phyloP scores from a whole-genome alignment of 768 basidiomycete species.

The Suillus clintonianus region DNA sequence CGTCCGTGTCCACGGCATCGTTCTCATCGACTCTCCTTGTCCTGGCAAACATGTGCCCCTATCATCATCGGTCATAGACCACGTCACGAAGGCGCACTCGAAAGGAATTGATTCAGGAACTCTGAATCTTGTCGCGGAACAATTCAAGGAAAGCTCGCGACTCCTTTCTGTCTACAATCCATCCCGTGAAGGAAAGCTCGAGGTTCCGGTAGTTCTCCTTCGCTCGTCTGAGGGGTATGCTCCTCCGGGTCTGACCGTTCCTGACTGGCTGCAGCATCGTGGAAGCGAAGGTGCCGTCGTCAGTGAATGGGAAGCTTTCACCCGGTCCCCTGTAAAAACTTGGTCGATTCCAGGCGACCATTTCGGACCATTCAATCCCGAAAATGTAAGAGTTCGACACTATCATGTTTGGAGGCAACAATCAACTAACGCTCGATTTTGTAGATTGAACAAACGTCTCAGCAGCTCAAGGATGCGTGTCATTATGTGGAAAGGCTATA shows the following conservation, averaged over 20 bases:
- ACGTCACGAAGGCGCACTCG: constrained; percentile 37
- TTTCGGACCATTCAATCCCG: constrained; percentile 54
- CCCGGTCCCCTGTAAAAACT: constrained; percentile 39
- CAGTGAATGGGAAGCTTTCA: constrained; percentile 50
- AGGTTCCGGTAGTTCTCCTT: constrained; percentile 48
- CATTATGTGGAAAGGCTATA: constrained; percentile 2
- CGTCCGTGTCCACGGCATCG: constrained; percentile 51
- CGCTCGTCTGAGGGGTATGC: constrained; percentile 52
- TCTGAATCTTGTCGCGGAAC: constrained; percentile 41
- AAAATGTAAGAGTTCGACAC: constrained; percentile 44
- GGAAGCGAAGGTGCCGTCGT: constrained; percentile 32
- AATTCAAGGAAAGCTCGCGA: constrained; percentile 50
- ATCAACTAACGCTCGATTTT: not conserved
- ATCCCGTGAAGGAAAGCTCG: constrained; percentile 16
- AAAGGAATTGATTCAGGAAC: constrained; percentile 32
- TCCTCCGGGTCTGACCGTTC: constrained; percentile 36
- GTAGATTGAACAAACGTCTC: constrained; percentile 24
- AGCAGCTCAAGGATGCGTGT: constrained; percentile 23
- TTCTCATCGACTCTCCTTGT: constrained; percentile 69
- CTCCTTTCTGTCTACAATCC: constrained; percentile 52
- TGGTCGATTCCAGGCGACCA: constrained; percentile 69
- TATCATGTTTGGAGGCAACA: not conserved
- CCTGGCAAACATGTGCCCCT: constrained; percentile 56
- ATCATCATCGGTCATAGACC: constrained; percentile 52
- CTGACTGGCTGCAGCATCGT: constrained; percentile 55